A percentile compares a stretch with the other conserved stretches of the same genome.
Conservation (phyloP, 2,329 filamentous ascomycete species). For the Venturia pyrina region DNA sequence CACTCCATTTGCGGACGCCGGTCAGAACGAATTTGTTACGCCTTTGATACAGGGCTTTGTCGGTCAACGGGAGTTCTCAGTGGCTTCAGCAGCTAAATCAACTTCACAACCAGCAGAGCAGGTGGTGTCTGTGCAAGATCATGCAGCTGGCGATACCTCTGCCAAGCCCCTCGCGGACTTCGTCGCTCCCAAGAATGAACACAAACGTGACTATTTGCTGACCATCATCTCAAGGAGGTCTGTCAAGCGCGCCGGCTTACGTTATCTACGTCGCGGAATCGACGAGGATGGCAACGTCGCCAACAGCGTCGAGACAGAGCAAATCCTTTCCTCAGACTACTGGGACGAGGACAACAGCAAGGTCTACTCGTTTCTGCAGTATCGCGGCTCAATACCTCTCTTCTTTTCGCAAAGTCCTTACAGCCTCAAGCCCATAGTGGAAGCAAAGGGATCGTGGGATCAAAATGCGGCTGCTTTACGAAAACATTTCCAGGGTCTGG, state of each 20-base stretch:
- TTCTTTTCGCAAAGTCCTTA: slow-evolving; percentile 96
- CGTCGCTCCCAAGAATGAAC: slow-evolving; percentile 16
- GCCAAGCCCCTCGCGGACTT: slow-evolving; percentile 13
- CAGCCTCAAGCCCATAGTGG: slow-evolving; percentile 77
- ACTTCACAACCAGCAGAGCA: slow-evolving; percentile 23
- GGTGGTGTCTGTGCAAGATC: slow-evolving; percentile 18
- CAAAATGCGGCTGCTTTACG: slow-evolving; percentile 71
- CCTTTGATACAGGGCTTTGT: slow-evolving; percentile 93
- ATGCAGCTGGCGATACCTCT: slow-evolving; percentile 14
- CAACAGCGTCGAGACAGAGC: slow-evolving; percentile 90
- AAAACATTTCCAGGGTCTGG: slow-evolving; percentile 65
- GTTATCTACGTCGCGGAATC: slow-evolving; percentile 82
- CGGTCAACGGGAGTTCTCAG: slow-evolving; percentile 71
- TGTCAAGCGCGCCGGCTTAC: slow-evolving; percentile 71
- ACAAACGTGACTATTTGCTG: slow-evolving; percentile 48
- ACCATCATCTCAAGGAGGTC: slow-evolving; percentile 88
- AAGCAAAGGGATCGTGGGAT: slow-evolving; percentile 68
- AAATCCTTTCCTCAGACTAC: slow-evolving; percentile 65
- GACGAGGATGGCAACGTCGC: slow-evolving; percentile 84
- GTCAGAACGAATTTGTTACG: slow-evolving; percentile 60
- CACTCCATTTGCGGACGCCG: slow-evolving; percentile 62
- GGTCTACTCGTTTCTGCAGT: slow-evolving; percentile 75
- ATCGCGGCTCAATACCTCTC: slow-evolving; percentile 82
- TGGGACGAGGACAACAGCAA: slow-evolving; percentile 48
- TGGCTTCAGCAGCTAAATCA: slow-evolving; percentile 30